Conservation (phyloP, 2,329 filamentous ascomycete species). For the Arthrobotrys megalospora region DNA sequence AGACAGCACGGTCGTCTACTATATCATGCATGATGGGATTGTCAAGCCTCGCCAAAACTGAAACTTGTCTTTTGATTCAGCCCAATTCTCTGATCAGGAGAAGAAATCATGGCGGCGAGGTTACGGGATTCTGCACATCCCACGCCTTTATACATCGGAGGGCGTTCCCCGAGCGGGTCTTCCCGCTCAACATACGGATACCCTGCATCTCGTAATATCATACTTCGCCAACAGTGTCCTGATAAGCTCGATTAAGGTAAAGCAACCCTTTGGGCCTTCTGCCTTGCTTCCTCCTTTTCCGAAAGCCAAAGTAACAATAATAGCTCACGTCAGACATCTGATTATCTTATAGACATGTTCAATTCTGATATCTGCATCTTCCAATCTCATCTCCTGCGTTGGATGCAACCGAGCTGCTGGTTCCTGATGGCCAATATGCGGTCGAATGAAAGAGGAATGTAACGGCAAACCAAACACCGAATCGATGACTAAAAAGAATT, state of each 20-base stretch:
- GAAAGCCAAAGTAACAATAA: slow-evolving; percentile 12
- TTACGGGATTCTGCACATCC: slow-evolving; percentile 34
- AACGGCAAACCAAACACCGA: slow-evolving; percentile 48
- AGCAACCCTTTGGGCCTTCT: slow-evolving; percentile 21
- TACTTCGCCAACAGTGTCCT: slow-evolving; percentile 14
- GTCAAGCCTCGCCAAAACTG: slow-evolving; percentile 88
- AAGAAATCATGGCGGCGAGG: slow-evolving; percentile 19
- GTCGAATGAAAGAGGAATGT: slow-evolving; percentile 53
- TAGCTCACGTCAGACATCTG: slow-evolving; percentile 13
- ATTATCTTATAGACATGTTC: slow-evolving; percentile 6
- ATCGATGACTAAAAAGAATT: slow-evolving; percentile 58
- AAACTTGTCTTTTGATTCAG: slow-evolving; percentile 15
- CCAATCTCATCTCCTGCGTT: slow-evolving; percentile 10
- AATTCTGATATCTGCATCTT: slow-evolving; percentile 27
- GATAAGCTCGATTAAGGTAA: slow-evolving; percentile 52
- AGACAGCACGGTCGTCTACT: slow-evolving; percentile 88
- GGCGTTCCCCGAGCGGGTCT: slow-evolving; percentile 53
- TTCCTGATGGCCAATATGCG: slow-evolving; percentile 31
- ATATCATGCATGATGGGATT: slow-evolving; percentile 87
- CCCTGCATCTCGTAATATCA: slow-evolving; percentile 46
- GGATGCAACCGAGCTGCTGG: slow-evolving; percentile 21
- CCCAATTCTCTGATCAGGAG: slow-evolving; percentile 20
- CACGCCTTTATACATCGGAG: slow-evolving; percentile 32
- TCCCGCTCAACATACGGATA: slow-evolving; percentile 38
- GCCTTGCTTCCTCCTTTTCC: slow-evolving; percentile 19